Evolutionary conservation across 768 basidiomycete genomes (phyloP), one percentile per base, ranked within the genome.

Genomic region (Auricularia heimuer): DNA sequence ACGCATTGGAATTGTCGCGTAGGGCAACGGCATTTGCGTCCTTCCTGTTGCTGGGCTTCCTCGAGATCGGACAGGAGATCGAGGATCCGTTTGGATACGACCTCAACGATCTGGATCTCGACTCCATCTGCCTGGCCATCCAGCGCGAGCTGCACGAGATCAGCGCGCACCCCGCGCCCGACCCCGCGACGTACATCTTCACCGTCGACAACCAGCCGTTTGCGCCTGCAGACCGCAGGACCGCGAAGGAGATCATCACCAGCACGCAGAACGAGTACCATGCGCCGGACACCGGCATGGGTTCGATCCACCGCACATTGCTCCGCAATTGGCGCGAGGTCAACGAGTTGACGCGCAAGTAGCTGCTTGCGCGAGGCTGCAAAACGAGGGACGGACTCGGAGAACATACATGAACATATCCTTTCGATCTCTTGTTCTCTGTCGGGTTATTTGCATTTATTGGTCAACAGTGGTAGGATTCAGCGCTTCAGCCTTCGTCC

Each of bases 11-110:
- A 29, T 56, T 68, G 45, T 68, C 62, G 2, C 35, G n/a, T 37
- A 76, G 75, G 33, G 84, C 77, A 16, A 85, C 85, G 2, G 82
- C 83, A 1, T 86, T 86, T 68, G 80, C 85, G 8, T 79, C 85
- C 0, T 86, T 86, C 80, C 70, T 87, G 54, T 79, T 85, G 45
- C 77, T 85, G 39, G 85, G 85, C 44, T 86, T 88, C 80, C 78
- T 88, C 34, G 85, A 87, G 70, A 86, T 86, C 63, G 84, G 85
- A 24, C 84, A 85, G 70, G 85, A 86, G 70, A 86, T 86, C 85
- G 75, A 63, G 54, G 73, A 68, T 10, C 18, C 21, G 4, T 62
- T 62, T 45, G 62, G 12, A 69, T 87, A 86, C 69, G 85, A 87
- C 68, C 71, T 81, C 69, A 87, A 87, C 69, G 85, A 88, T 77